Evolutionary conservation across 164 flowering plant species (phyloP), one percentile per base, ranked within the genome.

Genomic region (Umbellularia californica): DNA sequence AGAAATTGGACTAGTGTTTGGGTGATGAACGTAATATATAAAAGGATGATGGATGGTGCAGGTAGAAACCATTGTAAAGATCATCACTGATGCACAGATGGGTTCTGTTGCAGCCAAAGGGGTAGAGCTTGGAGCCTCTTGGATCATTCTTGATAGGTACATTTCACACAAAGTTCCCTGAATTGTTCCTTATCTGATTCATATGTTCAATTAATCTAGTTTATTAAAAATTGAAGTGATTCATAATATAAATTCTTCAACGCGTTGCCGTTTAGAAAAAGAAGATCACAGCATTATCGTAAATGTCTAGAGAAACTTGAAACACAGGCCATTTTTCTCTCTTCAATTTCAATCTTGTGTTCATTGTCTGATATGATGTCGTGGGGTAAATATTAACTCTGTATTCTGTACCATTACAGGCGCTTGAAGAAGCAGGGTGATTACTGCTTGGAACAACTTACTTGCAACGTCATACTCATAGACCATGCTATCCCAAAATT

Each of bases 131-230:
- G 73, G 77, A 78, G 87, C 87, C 65, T 72, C 80, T 65, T 84
- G 87, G 84, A 73, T 84, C 50, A 70, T 84, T 77, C 82, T 82
- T 50, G 85, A 84, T 60, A 72, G 82, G 87, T 82, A 77, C 13
- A 67, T 33, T n/a, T 11, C 22, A 25, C n/a, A 55, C 60, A 14
- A 55, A 55, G 7, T 20, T 55, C 60, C 60, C 5, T 55, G n/a
- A 55, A 55, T 17, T 55, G 60, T 55, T 55, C n/a, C 17, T 55
- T 20, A 12, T 55, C 60, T 17, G 60, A 55, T 55, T 15, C 60
- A 55, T 55, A 55, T 15, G n/a, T 55, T 15, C n/a, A 20, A 20
- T 55, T 55, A 5, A 55, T 20, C 60, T 55, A 17, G 60, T 55
- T 14, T 3, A 55, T 15, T 55, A 20, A 55, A 41, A 41, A 41